Base-by-base conservation (phyloP, 768 basidiomycete species). In the Amanita inopinata region DNA sequence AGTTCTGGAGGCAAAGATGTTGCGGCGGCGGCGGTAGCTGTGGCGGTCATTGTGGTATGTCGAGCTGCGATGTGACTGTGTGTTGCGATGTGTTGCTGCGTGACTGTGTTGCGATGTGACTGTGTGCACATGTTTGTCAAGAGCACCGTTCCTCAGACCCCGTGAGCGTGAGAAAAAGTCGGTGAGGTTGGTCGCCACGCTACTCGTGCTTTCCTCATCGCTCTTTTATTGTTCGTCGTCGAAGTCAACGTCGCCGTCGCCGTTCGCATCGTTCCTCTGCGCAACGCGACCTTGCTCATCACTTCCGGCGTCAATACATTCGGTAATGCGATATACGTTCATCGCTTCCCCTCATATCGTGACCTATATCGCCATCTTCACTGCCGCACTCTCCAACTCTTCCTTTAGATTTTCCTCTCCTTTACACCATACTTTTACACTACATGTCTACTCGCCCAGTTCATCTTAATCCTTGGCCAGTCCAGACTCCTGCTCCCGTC, bases 391-490 rank as follows among this genome's bases (percentile, higher is more conserved):
- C 12, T 20, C 33, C 33, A 14, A 6, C 19, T 14, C 33, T 23
- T 27, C 10, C 40, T 31, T n/a, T 42, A 42, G 28, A 33, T 25
- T 32, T 22, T 27, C 18, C 30, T 19, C 19, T 35, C 27, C 14
- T 34, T 34, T 32, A 5, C 14, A 12, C 19, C 23, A 5, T 31
- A n/a, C 17, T 19, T 50, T 46, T 18, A 37, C 38, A 40, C 7
- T 33, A 51, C 52, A 76, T 76, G 71, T 37, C 61, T 33, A 47
- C 59, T 33, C 54, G 57, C 46, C 53, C 60, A 11, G 55, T 54
- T 15, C 46, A 60, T 51, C 53, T 61, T 44, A 54, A 49, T 34
- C 70, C 63, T 38, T 73, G 71, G 72, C 76, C 76, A 25, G 47
- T 46, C 8, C 61, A 56, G 55, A 77, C 74, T 0, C 43, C 61